Percentiles rank a stretch among this genome's conserved stretches.
Conservation (phyloP, 345 rosid species). For the Physaria fendleri region DNA sequence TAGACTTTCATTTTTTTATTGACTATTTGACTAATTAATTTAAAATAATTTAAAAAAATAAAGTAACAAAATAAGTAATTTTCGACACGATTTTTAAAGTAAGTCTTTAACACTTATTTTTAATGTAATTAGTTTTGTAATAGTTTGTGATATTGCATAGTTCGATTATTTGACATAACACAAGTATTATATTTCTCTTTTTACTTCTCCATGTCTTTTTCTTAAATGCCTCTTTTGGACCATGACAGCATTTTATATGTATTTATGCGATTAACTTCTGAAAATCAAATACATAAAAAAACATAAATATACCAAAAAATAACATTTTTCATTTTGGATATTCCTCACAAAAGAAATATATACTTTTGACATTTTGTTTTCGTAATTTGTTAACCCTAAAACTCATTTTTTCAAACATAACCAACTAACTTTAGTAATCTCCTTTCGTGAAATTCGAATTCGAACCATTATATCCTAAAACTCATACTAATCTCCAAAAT, state of each 20-base stretch:
- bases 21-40: no score
- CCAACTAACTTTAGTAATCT: no score
- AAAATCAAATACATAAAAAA: slow-evolving; percentile 6
- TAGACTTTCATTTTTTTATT: no score
- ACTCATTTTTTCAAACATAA: no score
- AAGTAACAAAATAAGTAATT: no score
- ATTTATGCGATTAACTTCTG: not conserved
- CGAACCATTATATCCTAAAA: no score
- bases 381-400: not conserved
- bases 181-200: no score
- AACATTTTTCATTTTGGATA: slow-evolving; percentile 17
- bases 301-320: not conserved
- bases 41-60: no score
- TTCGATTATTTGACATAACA: not conserved
- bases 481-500: no score
- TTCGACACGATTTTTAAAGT: no score
- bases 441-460: no score
- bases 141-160: not conserved
- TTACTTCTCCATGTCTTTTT: not conserved
- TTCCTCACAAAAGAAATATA: not conserved
- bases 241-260: slow-evolving; percentile 1
- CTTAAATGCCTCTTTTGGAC: not conserved
- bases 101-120: not conserved
- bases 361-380: slow-evolving; percentile 13
- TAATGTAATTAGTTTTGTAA: not conserved